phyloP scores from a whole-genome alignment of 805 yeast genomes.

The Teunomyces lycoperdinae region DNA sequence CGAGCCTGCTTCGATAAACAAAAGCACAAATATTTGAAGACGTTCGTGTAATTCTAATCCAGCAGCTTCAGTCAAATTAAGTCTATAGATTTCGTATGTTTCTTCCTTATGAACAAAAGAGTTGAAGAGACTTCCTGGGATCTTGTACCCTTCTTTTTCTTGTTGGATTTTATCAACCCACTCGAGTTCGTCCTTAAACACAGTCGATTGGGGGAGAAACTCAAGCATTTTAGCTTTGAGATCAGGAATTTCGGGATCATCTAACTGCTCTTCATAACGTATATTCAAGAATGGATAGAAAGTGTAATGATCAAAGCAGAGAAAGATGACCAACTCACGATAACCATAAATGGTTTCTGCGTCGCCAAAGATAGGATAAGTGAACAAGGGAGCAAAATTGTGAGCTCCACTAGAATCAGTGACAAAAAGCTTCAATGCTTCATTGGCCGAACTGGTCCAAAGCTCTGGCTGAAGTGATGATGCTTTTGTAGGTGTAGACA shows the following conservation, averaged over 20 bases:
- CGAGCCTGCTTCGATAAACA: constrained; percentile 93
- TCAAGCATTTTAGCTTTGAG: constrained; percentile 53
- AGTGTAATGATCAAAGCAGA: constrained; percentile 70
- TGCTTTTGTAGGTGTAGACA: constrained; percentile 1
- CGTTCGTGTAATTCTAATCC: constrained; percentile 60
- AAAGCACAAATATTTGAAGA: constrained; percentile 73
- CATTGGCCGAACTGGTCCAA: constrained; percentile 77
- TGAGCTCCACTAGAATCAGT: constrained; percentile 59
- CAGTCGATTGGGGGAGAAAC: constrained; percentile 59
- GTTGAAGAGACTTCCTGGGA: constrained; percentile 41
- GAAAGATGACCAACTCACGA: constrained; percentile 59
- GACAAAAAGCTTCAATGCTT: constrained; percentile 53
- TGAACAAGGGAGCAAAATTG: constrained; percentile 69
- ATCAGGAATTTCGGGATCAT: constrained; percentile 55
- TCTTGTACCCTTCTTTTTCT: constrained; percentile 43
- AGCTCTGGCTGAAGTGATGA: constrained; percentile 52
- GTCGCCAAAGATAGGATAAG: constrained; percentile 93
- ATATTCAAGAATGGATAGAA: constrained; percentile 70
- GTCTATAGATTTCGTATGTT: constrained; percentile 51
- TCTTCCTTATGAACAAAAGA: constrained; percentile 34
- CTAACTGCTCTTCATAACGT: constrained; percentile 51
- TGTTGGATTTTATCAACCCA: constrained; percentile 61
- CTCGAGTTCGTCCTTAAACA: constrained; percentile 58
- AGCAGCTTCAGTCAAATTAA: constrained; percentile 36
- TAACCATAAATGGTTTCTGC: constrained; percentile 87